These are phyloP conservation scores for Colletotrichum acutatum DNA, from an alignment of 2,329 filamentous ascomycete species.

Conservation along the genomic window DNA sequence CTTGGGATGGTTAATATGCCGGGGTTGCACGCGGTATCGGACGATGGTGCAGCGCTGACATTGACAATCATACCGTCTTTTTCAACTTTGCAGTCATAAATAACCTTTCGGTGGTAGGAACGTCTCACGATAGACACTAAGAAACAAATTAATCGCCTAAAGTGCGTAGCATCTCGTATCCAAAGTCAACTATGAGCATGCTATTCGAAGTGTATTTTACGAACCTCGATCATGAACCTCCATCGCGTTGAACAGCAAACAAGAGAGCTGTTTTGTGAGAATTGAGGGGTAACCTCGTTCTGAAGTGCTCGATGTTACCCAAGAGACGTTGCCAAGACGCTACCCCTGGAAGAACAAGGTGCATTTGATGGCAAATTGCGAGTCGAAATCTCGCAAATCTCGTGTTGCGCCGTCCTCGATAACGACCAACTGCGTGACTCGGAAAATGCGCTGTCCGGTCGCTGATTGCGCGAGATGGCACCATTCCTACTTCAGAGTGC, in stretches of 20 bases:
- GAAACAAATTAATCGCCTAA: too few species aligned
- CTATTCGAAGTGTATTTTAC: too few species aligned
- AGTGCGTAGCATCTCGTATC: too few species aligned
- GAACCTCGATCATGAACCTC: background rate
- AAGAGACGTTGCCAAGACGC: constrained; percentile 9
- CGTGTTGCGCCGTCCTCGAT: background rate
- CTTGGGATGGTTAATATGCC: constrained; percentile 16
- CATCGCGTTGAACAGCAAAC: background rate
- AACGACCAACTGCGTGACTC: background rate
- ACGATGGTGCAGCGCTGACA: background rate
- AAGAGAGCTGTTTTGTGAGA: background rate
- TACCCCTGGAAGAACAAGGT: background rate
- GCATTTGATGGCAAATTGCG: background rate
- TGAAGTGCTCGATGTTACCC: constrained; percentile 8
- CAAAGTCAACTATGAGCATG: too few species aligned
- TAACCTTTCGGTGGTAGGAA: too few species aligned
- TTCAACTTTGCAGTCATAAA: too few species aligned
- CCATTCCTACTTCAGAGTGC: background rate
- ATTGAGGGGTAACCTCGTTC: constrained; percentile 9
- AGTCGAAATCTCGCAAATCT: background rate
- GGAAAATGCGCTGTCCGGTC: background rate
- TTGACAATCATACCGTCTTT: too few species aligned
- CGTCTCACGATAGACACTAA: too few species aligned
- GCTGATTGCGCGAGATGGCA: constrained; percentile 16
- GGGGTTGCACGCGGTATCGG: background rate